phyloP scores from a whole-genome alignment of 2,329 filamentous ascomycete species.

The Fusarium multiceps region DNA sequence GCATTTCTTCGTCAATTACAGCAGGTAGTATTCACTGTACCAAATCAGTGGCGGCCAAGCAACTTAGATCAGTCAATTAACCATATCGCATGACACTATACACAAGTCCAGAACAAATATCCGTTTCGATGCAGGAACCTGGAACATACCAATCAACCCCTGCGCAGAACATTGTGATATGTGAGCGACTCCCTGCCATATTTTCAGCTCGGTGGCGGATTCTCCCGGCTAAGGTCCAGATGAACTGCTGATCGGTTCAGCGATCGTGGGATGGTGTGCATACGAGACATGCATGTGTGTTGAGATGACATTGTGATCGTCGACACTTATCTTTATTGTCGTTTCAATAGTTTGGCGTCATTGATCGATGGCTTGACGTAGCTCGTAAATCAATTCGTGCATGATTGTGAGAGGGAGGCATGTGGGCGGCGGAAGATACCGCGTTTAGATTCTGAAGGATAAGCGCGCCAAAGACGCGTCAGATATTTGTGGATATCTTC shows the following conservation, averaged over 20 bases:
- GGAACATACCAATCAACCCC: background rate
- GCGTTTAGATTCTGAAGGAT: too few relatives aligned
- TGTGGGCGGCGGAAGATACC: too few relatives aligned
- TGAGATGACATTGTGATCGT: background rate
- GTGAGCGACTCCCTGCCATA: background rate
- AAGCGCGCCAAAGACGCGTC: too few relatives aligned
- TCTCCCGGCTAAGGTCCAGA: background rate
- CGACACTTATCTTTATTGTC: fast-evolving
- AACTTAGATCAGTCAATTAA: background rate
- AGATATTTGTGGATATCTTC: too few relatives aligned
- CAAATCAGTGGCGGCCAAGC: background rate
- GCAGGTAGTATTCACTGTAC: background rate
- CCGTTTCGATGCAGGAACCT: background rate
- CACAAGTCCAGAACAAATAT: background rate
- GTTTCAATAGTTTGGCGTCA: too few relatives aligned
- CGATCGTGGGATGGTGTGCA: background rate
- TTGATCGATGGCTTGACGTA: fast-evolving
- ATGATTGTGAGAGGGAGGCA: too few relatives aligned
- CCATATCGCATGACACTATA: background rate
- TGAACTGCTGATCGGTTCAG: background rate
- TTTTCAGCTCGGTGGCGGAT: background rate
- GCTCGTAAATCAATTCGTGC: too few relatives aligned
- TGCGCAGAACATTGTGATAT: background rate
- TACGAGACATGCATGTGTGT: background rate
- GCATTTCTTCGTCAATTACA: background rate